Conservation (phyloP, 345 rosid genomes). For the Salix arbutifolia region DNA sequence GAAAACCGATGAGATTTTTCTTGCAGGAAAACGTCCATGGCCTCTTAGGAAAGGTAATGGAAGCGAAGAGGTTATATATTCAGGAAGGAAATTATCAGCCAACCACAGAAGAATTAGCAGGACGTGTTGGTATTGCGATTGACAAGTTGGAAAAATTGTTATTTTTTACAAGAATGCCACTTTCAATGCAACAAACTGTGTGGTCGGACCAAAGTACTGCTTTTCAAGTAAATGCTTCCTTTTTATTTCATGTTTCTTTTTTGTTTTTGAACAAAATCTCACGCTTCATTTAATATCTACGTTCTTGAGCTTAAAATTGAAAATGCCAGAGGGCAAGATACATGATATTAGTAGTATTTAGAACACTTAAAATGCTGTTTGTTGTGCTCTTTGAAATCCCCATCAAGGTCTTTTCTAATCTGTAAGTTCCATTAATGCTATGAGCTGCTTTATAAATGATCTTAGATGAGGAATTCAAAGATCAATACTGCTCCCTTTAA, state of each 20-base stretch:
- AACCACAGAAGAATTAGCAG: constrained; percentile 58
- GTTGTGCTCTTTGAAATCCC: neutral
- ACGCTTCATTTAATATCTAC: neutral
- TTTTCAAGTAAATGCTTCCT: constrained; percentile 49
- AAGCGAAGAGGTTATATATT: constrained; percentile 52
- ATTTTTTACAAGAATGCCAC: constrained; percentile 49
- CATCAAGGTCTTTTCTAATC: neutral
- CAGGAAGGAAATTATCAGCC: constrained; percentile 62
- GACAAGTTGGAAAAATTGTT: constrained; percentile 53
- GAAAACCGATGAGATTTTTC: neutral
- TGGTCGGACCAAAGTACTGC: constrained; percentile 76
- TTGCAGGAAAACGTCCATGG: constrained; percentile 57
- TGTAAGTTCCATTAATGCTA: neutral
- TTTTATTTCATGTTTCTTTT: neutral
- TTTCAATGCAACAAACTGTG: constrained; percentile 67
- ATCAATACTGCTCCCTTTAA: neutral
- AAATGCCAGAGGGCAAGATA: neutral
- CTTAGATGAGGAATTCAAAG: neutral
- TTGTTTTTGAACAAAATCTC: too few relatives aligned
- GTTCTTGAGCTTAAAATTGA: neutral
- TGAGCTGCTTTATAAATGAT: neutral
- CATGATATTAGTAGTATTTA: neutral
- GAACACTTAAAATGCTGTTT: neutral
- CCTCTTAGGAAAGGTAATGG: constrained; percentile 52
- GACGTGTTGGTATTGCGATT: constrained; percentile 61